Evolutionary conservation across 257 asterid species (phyloP).

Genomic region (Lantana camara): DNA sequence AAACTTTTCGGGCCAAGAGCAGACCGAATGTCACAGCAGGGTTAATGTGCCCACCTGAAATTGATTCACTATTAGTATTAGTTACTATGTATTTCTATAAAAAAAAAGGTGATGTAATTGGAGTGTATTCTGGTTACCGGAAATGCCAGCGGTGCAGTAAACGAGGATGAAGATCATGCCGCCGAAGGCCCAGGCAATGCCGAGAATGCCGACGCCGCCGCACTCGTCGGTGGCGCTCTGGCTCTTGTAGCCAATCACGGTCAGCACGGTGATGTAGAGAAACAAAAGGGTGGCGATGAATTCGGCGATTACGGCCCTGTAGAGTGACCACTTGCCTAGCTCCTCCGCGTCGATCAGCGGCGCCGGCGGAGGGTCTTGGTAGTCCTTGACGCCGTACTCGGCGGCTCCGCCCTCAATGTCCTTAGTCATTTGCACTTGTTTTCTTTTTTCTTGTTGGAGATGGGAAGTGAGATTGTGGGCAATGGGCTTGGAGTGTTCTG

Average conservation of each 20-base stretch:
- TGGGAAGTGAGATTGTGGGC: background rate
- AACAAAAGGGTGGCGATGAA: slow-evolving; percentile 69
- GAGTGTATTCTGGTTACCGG: slow-evolving; percentile 35
- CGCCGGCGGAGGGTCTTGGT: slow-evolving; percentile 74
- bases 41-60: slow-evolving; percentile 68
- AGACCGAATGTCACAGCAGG: slow-evolving; percentile 77
- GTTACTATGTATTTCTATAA: too few species aligned
- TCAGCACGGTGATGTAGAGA: slow-evolving; percentile 63
- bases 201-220: slow-evolving; percentile 82
- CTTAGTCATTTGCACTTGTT: slow-evolving; percentile 41
- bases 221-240: slow-evolving; percentile 53
- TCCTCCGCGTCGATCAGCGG: slow-evolving; percentile 61
- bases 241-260: slow-evolving; percentile 74
- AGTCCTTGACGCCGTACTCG: slow-evolving; percentile 57
- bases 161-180: slow-evolving; percentile 85
- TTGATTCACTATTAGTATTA: background rate
- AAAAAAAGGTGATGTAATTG: background rate
- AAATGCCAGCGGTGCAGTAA: slow-evolving; percentile 84
- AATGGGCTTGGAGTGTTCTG: background rate
- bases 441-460: background rate
- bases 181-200: slow-evolving; percentile 88
- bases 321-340: slow-evolving; percentile 63
- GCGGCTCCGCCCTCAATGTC: slow-evolving; percentile 51
- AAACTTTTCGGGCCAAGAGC: slow-evolving; percentile 66
- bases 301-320: slow-evolving; percentile 75